Evolutionary conservation across 768 basidiomycete genomes (phyloP).

Genomic region (Roridomyces roridus): DNA sequence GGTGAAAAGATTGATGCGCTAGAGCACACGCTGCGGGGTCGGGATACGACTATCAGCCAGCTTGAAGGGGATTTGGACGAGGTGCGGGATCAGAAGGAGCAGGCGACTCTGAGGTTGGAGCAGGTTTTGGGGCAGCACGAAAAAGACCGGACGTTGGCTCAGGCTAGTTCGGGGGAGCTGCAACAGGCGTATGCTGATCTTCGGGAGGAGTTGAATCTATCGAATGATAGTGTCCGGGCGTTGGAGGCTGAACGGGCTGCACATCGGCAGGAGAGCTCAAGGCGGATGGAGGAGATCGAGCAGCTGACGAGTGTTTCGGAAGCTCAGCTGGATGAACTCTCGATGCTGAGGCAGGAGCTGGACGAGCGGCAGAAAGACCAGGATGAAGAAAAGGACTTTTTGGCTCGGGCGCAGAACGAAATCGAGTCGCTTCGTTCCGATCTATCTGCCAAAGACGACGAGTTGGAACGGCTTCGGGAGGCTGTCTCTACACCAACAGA

Average conservation of each 20-base stretch:
- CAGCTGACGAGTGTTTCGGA: conserved; percentile 51
- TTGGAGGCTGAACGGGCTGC: conserved; percentile 71
- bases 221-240: conserved; percentile 57
- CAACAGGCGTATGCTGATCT: conserved; percentile 67
- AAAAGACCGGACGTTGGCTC: conserved; percentile 55
- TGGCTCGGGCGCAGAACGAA: conserved; percentile 70
- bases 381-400: conserved; percentile 68
- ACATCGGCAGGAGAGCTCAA: conserved; percentile 60
- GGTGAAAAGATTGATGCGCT: conserved; percentile 67
- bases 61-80: conserved; percentile 68
- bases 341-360: conserved; percentile 57
- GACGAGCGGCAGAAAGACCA: conserved; percentile 50
- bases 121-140: conserved; percentile 54
- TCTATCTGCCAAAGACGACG: conserved; percentile 65
- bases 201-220: conserved; percentile 64
- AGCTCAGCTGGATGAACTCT: conserved; percentile 59
- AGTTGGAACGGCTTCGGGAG: conserved; percentile 64
- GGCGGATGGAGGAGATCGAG: conserved; percentile 64
- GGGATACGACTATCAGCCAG: conserved; percentile 63
- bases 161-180: conserved; percentile 60
- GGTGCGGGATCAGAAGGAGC: conserved; percentile 54
- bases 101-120: conserved; percentile 50
- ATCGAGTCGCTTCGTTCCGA: conserved; percentile 74
- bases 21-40: conserved; percentile 57
- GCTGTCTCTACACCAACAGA: conserved; percentile 46